Evolutionary conservation across 805 yeast species (phyloP).

Genomic region (Wickerhamomyces chambardii): DNA sequence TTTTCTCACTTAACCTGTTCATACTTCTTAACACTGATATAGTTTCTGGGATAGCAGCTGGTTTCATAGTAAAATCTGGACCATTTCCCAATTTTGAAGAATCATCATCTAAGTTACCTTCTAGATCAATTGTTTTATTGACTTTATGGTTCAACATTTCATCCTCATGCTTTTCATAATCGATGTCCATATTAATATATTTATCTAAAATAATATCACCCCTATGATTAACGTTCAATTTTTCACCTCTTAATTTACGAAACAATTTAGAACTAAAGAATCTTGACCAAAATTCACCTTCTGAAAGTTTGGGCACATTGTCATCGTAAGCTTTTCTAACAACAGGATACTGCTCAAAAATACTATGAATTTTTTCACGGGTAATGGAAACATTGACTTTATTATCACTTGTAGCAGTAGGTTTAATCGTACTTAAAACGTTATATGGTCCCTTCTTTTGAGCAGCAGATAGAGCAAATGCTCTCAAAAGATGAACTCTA

Average conservation of each 20-base stretch:
- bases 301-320: slow-evolving; percentile 80
- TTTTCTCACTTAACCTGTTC: slow-evolving; percentile 79
- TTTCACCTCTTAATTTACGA: slow-evolving; percentile 84
- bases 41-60: slow-evolving; percentile 53
- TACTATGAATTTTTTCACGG: slow-evolving; percentile 80
- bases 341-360: slow-evolving; percentile 88
- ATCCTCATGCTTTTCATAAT: slow-evolving; percentile 36
- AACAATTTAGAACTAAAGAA: slow-evolving; percentile 88
- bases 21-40: slow-evolving; percentile 75
- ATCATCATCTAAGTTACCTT: slow-evolving; percentile 77
- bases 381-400: slow-evolving; percentile 91
- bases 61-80: slow-evolving; percentile 85
- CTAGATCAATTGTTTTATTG: slow-evolving; percentile 66
- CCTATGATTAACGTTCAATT: slow-evolving; percentile 61
- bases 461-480: slow-evolving; percentile 75
- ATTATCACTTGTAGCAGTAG: slow-evolving; percentile 88
- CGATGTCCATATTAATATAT: slow-evolving; percentile 66
- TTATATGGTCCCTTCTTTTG: slow-evolving; percentile 93
- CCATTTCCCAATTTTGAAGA: slow-evolving; percentile 66
- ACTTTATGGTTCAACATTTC: slow-evolving; percentile 36
- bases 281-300: slow-evolving; percentile 94
- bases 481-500: slow-evolving; percentile 68
- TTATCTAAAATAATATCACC: slow-evolving; percentile 83
- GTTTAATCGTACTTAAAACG: slow-evolving; percentile 87
- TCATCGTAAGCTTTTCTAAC: slow-evolving; percentile 86